Evolutionary conservation across 1,284 basidiomycete genomes (phyloP), one percentile per base, ranked within the genome.

Genomic region (Fomitopsis pinicola): DNA sequence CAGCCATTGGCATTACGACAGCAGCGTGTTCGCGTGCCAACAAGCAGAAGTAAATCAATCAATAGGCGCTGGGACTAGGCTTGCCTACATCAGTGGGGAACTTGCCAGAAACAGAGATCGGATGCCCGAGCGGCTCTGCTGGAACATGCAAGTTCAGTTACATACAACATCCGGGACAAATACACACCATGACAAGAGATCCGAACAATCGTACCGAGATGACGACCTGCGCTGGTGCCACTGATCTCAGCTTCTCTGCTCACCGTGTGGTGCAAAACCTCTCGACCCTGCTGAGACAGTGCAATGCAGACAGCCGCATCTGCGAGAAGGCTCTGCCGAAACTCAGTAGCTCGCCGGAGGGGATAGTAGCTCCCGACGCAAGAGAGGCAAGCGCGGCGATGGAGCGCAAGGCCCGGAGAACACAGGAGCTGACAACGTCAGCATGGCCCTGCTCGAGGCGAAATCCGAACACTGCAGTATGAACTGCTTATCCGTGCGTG

Each of bases 171-270:
- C 33, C 26, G 48, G 12, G 50, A 10, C 36, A 40, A 54, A 19
- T 19, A 54, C 19, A 54, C 36, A 35, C 35, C 28, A 3, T 38
- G 40, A 26, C 35, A 33, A 17, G 52, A 54, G 52, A 54, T 54
- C 52, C 52, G 52, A 54, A 54, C 52, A 54, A 54, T 54, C 52
- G 19, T 5, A 54, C 52, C 52, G 22, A 53, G 33, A 53, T 52
- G 52, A 38, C 36, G 14, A 54, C 52, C 19, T 38, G 52, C 15
- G 15, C n/a, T 36, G 35, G 35, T 36, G 36, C 52, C 52, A 19
- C 52, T 54, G 52, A 54, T 38, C 17, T 50, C 26, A 33, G 9
- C 12, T 30, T 48, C 28, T 22, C 46, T 28, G 4, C 44, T 28
- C 12, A 30, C 45, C 48, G 26, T 50, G 48, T 50, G 48, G 48